phyloP scores from a whole-genome alignment of 805 yeast species.

The Wickerhamomyces mucosus region DNA sequence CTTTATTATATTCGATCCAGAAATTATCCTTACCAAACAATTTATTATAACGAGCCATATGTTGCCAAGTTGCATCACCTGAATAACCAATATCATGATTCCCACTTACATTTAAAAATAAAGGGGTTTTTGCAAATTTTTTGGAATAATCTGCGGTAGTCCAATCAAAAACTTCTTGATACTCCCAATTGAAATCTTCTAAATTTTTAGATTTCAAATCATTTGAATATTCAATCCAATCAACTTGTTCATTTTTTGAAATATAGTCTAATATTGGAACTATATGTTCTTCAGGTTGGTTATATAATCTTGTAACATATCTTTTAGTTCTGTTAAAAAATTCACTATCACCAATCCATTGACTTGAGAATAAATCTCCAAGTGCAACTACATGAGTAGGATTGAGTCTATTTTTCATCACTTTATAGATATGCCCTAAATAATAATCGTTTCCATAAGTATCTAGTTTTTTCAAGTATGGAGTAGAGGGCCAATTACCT shows the following conservation, averaged over 20 bases:
- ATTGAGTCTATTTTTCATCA: slow-evolving; percentile 49
- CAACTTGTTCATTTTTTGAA: slow-evolving; percentile 40
- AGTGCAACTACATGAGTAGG: slow-evolving; percentile 83
- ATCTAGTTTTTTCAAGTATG: slow-evolving; percentile 67
- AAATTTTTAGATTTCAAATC: slow-evolving; percentile 20
- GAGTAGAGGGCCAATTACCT: slow-evolving; percentile 70
- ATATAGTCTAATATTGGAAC: slow-evolving; percentile 38
- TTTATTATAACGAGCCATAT: slow-evolving; percentile 65
- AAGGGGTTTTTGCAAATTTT: slow-evolving; percentile 38
- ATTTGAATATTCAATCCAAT: slow-evolving; percentile 40
- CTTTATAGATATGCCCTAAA: slow-evolving; percentile 70
- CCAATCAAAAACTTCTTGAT: slow-evolving; percentile 67
- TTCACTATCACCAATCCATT: slow-evolving; percentile 88
- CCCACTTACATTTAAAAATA: slow-evolving; percentile 80
- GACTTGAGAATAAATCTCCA: slow-evolving; percentile 90
- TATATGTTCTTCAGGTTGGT: slow-evolving; percentile 44
- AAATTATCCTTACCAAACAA: slow-evolving; percentile 82
- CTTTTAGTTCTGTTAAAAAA: slow-evolving; percentile 73
- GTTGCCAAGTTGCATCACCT: slow-evolving; percentile 91
- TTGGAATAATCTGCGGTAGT: slow-evolving; percentile 24
- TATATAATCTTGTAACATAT: slow-evolving; percentile 60
- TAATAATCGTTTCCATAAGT: slow-evolving; percentile 85
- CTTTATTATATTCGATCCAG: slow-evolving; percentile 60
- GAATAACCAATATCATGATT: slow-evolving; percentile 95
- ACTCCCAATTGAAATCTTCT: slow-evolving; percentile 25